These are phyloP conservation scores for Stenocarpella maydis DNA, from an alignment of 2,329 filamentous ascomycete species.

Conservation along the genomic window DNA sequence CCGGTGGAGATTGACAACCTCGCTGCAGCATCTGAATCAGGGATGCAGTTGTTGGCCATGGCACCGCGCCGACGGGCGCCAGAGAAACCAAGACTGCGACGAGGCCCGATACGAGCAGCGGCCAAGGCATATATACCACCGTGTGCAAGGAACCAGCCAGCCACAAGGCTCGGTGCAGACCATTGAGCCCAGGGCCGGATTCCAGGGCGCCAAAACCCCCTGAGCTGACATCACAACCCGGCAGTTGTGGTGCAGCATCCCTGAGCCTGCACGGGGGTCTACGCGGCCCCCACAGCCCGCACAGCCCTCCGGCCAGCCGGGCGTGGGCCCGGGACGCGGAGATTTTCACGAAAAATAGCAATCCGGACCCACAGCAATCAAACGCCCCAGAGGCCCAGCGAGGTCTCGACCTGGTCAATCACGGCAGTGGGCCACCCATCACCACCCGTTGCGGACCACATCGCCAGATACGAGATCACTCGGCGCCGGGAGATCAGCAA, in stretches of 20 bases:
- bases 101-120: not conserved
- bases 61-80: not conserved
- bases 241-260: constrained; percentile 7
- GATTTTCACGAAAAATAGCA: constrained; percentile 30
- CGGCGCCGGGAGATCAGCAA: constrained; percentile 35
- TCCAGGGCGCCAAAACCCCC: not conserved
- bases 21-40: constrained; percentile 24
- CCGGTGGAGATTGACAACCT: constrained; percentile 27
- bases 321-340: constrained; percentile 16
- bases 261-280: not conserved
- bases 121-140: not conserved
- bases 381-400: constrained; percentile 23
- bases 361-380: constrained; percentile 30
- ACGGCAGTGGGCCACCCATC: constrained; percentile 28
- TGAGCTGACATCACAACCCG: constrained; percentile 1
- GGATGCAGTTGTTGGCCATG: not conserved
- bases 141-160: not conserved
- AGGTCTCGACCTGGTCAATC: constrained; percentile 27
- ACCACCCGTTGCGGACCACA: constrained; percentile 26
- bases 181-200: constrained; percentile 8
- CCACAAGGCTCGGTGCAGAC: not conserved
- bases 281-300: constrained; percentile 19
- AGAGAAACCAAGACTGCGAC: not conserved
- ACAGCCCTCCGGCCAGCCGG: constrained; percentile 16
- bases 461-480: constrained; percentile 34